Percentiles rank a stretch among this genome's conserved stretches.
phyloP scores from a whole-genome alignment of 306 rosid genomes.

The Gynostemma pentaphyllum region DNA sequence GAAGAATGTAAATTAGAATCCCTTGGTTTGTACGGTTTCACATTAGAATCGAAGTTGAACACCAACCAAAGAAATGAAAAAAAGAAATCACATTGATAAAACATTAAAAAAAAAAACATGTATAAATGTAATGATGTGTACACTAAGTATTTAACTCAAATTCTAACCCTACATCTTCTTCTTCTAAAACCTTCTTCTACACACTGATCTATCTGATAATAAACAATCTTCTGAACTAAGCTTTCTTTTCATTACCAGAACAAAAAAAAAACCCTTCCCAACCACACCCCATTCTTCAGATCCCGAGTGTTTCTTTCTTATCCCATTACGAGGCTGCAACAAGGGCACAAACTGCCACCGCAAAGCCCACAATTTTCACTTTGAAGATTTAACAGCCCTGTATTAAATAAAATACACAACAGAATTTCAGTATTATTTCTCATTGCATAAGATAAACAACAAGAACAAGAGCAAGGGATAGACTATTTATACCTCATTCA shows the following conservation, averaged over 20 bases:
- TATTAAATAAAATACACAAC: not conserved
- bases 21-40: too few species aligned
- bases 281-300: not conserved
- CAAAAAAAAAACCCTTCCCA: not conserved
- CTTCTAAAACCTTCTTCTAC: not conserved
- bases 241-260: not conserved
- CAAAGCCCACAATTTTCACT: not conserved
- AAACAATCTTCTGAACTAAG: not conserved
- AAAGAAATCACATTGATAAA: conserved; percentile 5
- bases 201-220: too few species aligned
- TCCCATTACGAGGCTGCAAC: not conserved
- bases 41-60: not conserved
- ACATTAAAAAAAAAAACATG: not conserved
- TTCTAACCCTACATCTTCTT: conserved; percentile 6
- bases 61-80: not conserved
- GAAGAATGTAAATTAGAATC: too few species aligned
- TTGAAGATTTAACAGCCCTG: conserved; percentile 5
- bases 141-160: not conserved
- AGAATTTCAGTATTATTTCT: not conserved
- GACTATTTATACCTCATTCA: not conserved
- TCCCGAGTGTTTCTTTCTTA: not conserved
- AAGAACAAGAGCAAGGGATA: not conserved
- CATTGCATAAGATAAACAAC: not conserved
- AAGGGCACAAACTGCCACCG: not conserved
- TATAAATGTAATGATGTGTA: conserved; percentile 6